phyloP scores from a whole-genome alignment of 208 protist genomes.

The Trypanosomatidae sp. region DNA sequence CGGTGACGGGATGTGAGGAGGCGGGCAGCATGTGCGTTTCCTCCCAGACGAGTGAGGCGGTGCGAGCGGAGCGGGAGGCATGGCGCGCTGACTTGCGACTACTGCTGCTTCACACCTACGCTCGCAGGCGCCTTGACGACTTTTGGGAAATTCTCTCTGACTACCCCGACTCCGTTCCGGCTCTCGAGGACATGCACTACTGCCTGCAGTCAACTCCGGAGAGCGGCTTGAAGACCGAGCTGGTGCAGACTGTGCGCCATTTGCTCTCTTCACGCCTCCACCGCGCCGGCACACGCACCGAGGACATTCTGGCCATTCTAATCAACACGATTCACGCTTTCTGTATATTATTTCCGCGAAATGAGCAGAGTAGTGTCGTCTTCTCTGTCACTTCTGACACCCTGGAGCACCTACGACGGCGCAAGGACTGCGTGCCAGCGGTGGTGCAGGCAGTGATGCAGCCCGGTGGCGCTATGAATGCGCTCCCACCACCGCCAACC shows the following conservation, averaged over 20 bases:
- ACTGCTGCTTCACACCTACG: constrained; percentile 52
- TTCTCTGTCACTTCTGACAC: constrained; percentile 78
- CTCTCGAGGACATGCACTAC: constrained; percentile 74
- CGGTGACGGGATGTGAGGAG: background rate
- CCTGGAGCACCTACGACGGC: constrained; percentile 71
- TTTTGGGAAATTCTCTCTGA: constrained; percentile 90
- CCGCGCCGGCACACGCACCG: constrained; percentile 79
- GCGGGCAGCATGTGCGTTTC: too few species aligned
- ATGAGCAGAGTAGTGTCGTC: constrained; percentile 75
- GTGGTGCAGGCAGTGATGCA: constrained; percentile 83
- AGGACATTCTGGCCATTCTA: constrained; percentile 85
- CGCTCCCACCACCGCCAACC: constrained; percentile 16
- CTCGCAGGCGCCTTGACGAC: constrained; percentile 51
- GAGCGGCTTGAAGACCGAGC: constrained; percentile 52
- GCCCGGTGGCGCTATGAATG: constrained; percentile 41
- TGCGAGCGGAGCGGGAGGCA: constrained; percentile 45
- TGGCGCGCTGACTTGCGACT: constrained; percentile 75
- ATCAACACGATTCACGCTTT: constrained; percentile 79
- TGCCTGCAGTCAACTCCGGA: constrained; percentile 62
- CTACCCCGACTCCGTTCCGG: constrained; percentile 79
- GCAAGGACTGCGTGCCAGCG: constrained; percentile 77
- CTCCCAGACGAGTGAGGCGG: constrained; percentile 6
- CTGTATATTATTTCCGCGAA: constrained; percentile 69
- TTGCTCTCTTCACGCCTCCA: constrained; percentile 79
- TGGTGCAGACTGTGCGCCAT: constrained; percentile 53